These are phyloP conservation scores for Yueomyces sinensis DNA, from an alignment of 805 yeast species.

Conservation along the genomic window DNA sequence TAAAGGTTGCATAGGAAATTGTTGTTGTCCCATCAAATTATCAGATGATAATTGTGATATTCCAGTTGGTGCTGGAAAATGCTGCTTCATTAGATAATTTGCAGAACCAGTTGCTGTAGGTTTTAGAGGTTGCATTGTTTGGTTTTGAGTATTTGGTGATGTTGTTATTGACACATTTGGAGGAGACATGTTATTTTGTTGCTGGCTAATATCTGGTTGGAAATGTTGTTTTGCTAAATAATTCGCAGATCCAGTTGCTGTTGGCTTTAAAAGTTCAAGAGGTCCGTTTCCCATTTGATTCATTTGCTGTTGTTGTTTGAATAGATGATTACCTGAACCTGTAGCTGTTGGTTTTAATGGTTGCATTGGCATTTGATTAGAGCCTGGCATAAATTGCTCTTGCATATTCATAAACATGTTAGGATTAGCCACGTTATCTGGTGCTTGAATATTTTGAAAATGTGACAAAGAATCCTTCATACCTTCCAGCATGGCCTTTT, in stretches of 20 bases:
- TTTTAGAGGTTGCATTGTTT: slow-evolving; percentile 21
- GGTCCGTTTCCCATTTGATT: slow-evolving; percentile 1
- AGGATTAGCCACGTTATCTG: slow-evolving; percentile 37
- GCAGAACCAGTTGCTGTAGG: slow-evolving; percentile 25
- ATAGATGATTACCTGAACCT: slow-evolving; percentile 22
- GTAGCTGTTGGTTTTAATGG: slow-evolving; percentile 25
- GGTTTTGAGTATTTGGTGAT: not conserved
- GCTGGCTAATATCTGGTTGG: not conserved
- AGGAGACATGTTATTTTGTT: not conserved
- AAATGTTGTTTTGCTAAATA: slow-evolving; percentile 17
- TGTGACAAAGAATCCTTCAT: slow-evolving; percentile 64
- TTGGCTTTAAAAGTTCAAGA: slow-evolving; percentile 22
- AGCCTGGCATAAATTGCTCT: not conserved
- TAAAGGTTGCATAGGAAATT: slow-evolving; percentile 1
- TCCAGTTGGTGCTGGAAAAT: slow-evolving; percentile 5
- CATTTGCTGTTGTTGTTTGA: slow-evolving; percentile 5
- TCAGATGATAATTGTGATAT: slow-evolving; percentile 18
- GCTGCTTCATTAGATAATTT: slow-evolving; percentile 18
- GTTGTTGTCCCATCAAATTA: slow-evolving; percentile 1
- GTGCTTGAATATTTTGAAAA: slow-evolving; percentile 58
- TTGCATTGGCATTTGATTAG: slow-evolving; percentile 13
- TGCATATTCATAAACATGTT: not conserved
- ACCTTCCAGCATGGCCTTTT: slow-evolving; percentile 56
- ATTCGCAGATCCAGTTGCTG: slow-evolving; percentile 25
- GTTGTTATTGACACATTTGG: not conserved